Conservation (phyloP, 1,284 basidiomycete genomes). For the Earliella scabrosa region DNA sequence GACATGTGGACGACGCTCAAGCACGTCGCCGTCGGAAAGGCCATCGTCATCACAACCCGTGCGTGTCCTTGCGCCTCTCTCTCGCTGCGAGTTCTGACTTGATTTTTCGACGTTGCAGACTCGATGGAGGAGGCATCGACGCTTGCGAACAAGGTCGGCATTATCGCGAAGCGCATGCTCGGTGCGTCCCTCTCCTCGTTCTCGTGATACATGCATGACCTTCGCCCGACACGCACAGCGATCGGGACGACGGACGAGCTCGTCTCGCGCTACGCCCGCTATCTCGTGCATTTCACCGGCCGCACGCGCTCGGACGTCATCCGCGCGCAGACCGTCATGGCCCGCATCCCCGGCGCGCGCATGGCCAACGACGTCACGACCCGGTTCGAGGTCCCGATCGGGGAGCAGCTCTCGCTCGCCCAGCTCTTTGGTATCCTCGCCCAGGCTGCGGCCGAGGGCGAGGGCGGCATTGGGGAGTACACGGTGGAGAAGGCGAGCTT, state of each 20-base stretch:
- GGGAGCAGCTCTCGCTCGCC: slow-evolving; percentile 48
- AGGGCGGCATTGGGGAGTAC: neutral
- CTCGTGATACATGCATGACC: too few species aligned
- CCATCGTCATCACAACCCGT: slow-evolving; percentile 74
- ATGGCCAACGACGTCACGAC: slow-evolving; percentile 79
- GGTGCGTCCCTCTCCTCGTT: slow-evolving; percentile 47
- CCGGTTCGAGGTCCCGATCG: slow-evolving; percentile 75
- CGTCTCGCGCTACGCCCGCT: slow-evolving; percentile 67
- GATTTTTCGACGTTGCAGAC: slow-evolving; percentile 51
- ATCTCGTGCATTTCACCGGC: slow-evolving; percentile 80
- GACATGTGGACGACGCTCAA: slow-evolving; percentile 83
- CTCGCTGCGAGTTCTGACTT: too few species aligned
- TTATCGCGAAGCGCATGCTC: slow-evolving; percentile 69
- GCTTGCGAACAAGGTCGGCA: slow-evolving; percentile 74
- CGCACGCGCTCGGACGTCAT: slow-evolving; percentile 61
- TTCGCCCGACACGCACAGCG: too few species aligned
- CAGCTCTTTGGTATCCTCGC: slow-evolving; percentile 66
- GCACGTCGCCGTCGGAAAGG: slow-evolving; percentile 65
- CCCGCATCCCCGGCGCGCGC: slow-evolving; percentile 63
- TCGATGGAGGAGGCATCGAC: slow-evolving; percentile 87
- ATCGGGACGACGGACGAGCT: slow-evolving; percentile 71
- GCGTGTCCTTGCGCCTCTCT: slow-evolving; percentile 37
- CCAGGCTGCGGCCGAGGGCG: slow-evolving; percentile 67
- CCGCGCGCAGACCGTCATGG: slow-evolving; percentile 63
- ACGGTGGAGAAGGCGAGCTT: slow-evolving; percentile 2